These are phyloP conservation scores for Suillus subalutaceus DNA, from an alignment of 768 basidiomycete species.

Conservation along the genomic window DNA sequence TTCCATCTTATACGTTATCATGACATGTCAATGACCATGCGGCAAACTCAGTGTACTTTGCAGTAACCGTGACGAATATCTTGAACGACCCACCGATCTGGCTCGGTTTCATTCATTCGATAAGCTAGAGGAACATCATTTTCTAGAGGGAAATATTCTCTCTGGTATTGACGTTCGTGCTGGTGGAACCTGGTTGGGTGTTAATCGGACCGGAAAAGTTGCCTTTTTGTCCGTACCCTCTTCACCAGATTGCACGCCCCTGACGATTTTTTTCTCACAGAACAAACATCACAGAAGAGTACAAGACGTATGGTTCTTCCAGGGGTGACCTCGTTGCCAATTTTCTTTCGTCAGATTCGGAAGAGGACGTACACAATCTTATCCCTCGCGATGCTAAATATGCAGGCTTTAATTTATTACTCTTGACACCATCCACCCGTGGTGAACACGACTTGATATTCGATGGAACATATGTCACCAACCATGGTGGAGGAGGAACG, in stretches of 20 bases:
- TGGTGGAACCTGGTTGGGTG: constrained; percentile 85
- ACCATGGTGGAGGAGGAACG: constrained; percentile 67
- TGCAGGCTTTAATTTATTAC: constrained; percentile 82
- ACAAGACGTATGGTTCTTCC: constrained; percentile 50
- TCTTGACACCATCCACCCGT: constrained; percentile 49
- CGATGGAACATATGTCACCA: constrained; percentile 64
- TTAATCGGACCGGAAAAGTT: constrained; percentile 64
- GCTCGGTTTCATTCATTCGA: constrained; percentile 74
- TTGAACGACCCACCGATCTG: constrained; percentile 64
- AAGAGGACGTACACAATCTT: constrained; percentile 51
- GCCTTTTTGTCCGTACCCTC: constrained; percentile 65
- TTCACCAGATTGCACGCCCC: constrained; percentile 13
- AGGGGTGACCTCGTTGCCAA: constrained; percentile 70
- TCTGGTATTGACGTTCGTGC: constrained; percentile 75
- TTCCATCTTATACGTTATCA: constrained; percentile 8
- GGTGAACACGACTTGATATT: constrained; percentile 39
- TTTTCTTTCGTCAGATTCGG: constrained; percentile 62
- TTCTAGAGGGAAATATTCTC: constrained; percentile 45
- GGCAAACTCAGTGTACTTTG: constrained; percentile 40
- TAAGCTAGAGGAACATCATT: constrained; percentile 22
- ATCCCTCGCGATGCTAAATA: constrained; percentile 53
- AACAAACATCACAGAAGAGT: constrained; percentile 82
- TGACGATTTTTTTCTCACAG: constrained; percentile 41
- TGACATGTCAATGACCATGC: constrained; percentile 48
- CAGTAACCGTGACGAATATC: constrained; percentile 77